phyloP scores from a whole-genome alignment of 1,139 yeast genomes.

The Kluyveromyces marxianus region DNA sequence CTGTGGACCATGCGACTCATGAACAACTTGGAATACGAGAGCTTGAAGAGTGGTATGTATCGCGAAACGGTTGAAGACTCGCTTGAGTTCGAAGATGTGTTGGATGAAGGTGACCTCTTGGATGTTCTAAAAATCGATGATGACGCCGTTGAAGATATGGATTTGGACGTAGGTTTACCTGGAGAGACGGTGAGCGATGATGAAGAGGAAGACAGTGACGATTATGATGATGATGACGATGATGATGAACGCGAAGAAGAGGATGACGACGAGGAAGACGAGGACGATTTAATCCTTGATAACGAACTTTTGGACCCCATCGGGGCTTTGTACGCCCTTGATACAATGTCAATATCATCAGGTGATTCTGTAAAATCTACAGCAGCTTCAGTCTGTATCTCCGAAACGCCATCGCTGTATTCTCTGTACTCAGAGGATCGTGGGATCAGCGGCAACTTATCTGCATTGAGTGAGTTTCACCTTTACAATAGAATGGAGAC shows the following conservation, averaged over 20 bases:
- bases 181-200: constrained; percentile 6
- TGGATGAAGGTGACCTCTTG: constrained; percentile 2
- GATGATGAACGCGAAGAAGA: constrained; percentile 7
- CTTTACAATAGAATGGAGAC: not conserved
- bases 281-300: constrained; percentile 6
- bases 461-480: not conserved
- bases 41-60: not conserved
- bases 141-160: constrained; percentile 4
- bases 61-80: constrained; percentile 2
- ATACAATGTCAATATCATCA: constrained; percentile 8
- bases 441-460: not conserved
- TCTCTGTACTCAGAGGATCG: constrained; percentile 1
- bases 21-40: constrained; percentile 1
- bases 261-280: constrained; percentile 7
- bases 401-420: not conserved
- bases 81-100: constrained; percentile 4
- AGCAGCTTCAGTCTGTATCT: not conserved
- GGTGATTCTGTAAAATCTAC: not conserved
- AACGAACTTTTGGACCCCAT: constrained; percentile 11
- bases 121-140: constrained; percentile 4
- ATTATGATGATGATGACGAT: constrained; percentile 7
- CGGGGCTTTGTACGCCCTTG: constrained; percentile 23
- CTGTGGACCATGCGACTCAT: not conserved
- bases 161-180: constrained; percentile 5
- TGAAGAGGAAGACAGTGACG: constrained; percentile 7